A percentile compares a stretch with the other conserved stretches of the same genome.
These are phyloP conservation scores for Noccaea caerulescens DNA, from an alignment of 345 rosid genomes.

Conservation along the genomic window DNA sequence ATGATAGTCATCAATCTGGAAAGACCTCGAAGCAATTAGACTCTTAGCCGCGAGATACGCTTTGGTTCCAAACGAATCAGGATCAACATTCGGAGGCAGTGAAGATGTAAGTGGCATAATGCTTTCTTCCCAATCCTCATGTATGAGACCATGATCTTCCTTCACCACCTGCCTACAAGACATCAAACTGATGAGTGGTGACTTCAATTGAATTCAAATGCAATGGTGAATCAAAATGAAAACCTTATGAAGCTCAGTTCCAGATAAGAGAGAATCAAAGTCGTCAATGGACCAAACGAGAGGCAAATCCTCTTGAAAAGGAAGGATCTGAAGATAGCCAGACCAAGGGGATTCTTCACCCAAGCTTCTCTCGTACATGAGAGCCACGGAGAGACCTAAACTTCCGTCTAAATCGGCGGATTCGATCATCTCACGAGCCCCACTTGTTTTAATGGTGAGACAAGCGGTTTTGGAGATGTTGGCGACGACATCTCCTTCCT, in stretches of 20 bases:
- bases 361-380: conserved; percentile 85
- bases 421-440: conserved; percentile 59
- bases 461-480: conserved; percentile 76
- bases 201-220: not conserved
- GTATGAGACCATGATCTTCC: conserved; percentile 72
- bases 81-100: conserved; percentile 32
- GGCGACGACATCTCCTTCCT: conserved; percentile 77
- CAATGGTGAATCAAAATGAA: not conserved
- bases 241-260: conserved; percentile 93
- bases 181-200: conserved; percentile 10
- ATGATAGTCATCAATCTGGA: conserved; percentile 76
- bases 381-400: conserved; percentile 71
- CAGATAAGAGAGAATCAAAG: conserved; percentile 63
- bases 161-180: conserved; percentile 71
- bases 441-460: conserved; percentile 70
- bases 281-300: conserved; percentile 67
- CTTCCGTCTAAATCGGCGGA: conserved; percentile 64
- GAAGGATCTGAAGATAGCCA: conserved; percentile 75
- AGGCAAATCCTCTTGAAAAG: conserved; percentile 64
- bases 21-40: conserved; percentile 77
- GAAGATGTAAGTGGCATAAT: conserved; percentile 65
- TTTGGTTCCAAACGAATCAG: conserved; percentile 56
- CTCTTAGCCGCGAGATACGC: conserved; percentile 73
- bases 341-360: conserved; percentile 75
- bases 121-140: conserved; percentile 76